phyloP scores from a whole-genome alignment of 495 filamentous ascomycete species.

The Neurospora sp. region DNA sequence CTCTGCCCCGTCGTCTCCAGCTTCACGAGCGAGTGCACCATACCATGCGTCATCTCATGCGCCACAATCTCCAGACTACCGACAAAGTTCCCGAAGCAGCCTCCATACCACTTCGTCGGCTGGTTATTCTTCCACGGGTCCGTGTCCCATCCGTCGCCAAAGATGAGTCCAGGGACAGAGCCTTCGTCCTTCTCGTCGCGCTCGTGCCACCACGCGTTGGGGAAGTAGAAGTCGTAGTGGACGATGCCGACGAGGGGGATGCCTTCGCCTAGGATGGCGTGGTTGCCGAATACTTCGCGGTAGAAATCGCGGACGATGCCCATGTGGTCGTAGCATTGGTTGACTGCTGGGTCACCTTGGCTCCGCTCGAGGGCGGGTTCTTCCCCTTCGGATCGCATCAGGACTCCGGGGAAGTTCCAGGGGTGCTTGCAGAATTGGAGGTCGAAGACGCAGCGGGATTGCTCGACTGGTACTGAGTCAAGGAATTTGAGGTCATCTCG shows the following conservation, averaged over 20 bases:
- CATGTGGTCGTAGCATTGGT: background rate
- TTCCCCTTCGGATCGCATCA: background rate
- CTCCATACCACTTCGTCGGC: background rate
- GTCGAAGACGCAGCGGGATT: background rate
- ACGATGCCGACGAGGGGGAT: background rate
- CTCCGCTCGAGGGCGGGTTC: background rate
- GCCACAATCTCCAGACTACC: background rate
- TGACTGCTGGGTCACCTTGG: background rate
- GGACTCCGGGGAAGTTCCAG: background rate
- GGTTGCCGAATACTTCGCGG: background rate
- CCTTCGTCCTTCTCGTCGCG: background rate
- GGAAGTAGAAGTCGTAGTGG: background rate
- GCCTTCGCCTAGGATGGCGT: background rate
- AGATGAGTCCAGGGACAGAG: background rate
- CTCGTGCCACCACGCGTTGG: background rate
- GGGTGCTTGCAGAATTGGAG: background rate
- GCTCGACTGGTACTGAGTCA: background rate
- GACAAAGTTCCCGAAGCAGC: background rate
- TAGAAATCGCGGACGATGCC: background rate
- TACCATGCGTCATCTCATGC: background rate
- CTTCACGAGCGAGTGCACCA: background rate
- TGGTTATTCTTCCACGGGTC: background rate
- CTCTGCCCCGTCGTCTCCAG: background rate
- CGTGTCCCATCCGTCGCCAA: background rate
- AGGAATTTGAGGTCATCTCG: background rate